Evolutionary conservation across 192 early-diverging fungal genomes (phyloP), one percentile per base, ranked within the genome.

Genomic region (Entomortierella beljakovae): DNA sequence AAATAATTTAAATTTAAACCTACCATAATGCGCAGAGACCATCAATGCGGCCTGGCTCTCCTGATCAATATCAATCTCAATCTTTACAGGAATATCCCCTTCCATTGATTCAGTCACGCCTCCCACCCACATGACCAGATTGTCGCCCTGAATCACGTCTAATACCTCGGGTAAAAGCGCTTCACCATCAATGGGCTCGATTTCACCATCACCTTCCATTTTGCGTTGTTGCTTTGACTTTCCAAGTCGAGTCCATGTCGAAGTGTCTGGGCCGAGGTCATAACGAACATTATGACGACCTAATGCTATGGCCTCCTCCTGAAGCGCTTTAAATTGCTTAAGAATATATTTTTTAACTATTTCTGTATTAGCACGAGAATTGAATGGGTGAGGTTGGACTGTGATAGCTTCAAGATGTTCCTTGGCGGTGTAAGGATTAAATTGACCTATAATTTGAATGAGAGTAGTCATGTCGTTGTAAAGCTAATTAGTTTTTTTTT

Each of bases 11-110:
- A 0, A 11, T 59, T 6, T 23, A 26, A 34, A 25, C 37, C 63
- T 83, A 83, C 82, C 86, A 72, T 87, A 91, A 68, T 93, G 91
- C 0, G 90, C 89, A 48, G 88, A 87, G 0, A 93, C 77, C 32
- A 93, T 69, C 18, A 91, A 68, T 2, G 91, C 87, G 29, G 46
- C 33, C 26, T 79, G 75, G n/a, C 56, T 79, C 22, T 69, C 67
- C 29, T 79, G 61, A 50, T 79, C 67, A 23, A 79, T 31, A 29
- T 64, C 75, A 65, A 79, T 79, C 61, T 79, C 75, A 38, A 69
- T 70, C 28, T 58, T 32, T 15, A 79, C 75, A 46, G 67, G 67
- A n/a, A 70, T 62, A 13, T 57, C 40, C 1, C 55, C 68, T 15
- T 79, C 75, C 46, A 53, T 52, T 4, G 75, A 79, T 25, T 57